Evolutionary conservation across 1,284 basidiomycete genomes (phyloP).

Genomic region (Schizophyllum commune): DNA sequence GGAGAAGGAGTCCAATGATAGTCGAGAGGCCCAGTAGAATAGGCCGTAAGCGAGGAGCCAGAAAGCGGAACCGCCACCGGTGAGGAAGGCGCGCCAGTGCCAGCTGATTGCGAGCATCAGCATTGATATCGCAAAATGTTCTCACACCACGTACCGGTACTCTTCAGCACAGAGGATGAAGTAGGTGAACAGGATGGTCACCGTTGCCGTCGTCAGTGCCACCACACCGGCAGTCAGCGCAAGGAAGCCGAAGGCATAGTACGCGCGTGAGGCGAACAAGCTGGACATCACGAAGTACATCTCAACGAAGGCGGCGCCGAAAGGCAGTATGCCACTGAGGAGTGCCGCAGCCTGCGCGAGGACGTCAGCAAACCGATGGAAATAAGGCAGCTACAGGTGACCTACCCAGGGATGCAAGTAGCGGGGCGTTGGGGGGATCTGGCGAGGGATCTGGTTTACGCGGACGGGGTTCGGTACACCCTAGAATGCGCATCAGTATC

Average conservation of each 20-base stretch:
- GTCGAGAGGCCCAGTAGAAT: conserved; percentile 84
- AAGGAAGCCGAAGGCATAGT: conserved; percentile 95
- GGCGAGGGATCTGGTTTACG: conserved; percentile 88
- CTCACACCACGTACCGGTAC: conserved; percentile 56
- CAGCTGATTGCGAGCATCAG: conserved; percentile 42
- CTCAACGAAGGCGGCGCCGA: conserved; percentile 89
- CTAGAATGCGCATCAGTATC: conserved; percentile 27
- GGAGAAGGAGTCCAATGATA: conserved; percentile 79
- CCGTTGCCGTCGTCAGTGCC: conserved; percentile 82
- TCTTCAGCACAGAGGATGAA: conserved; percentile 94
- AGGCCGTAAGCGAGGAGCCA: conserved; percentile 85
- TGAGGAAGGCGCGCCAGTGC: conserved; percentile 95
- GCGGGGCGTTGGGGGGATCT: conserved; percentile 81
- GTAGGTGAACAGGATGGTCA: conserved; percentile 87
- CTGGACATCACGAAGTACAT: conserved; percentile 91
- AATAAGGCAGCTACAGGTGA: conserved; percentile 9
- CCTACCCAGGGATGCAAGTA: conserved; percentile 73
- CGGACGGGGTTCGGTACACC: conserved; percentile 74
- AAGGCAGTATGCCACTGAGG: conserved; percentile 73
- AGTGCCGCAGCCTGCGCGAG: conserved; percentile 45
- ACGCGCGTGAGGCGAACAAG: conserved; percentile 89
- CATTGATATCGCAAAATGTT: conserved; percentile 2
- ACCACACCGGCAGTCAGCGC: conserved; percentile 85
- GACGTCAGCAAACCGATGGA: conserved; percentile 29
- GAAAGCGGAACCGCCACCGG: conserved; percentile 90